Base-by-base conservation (phyloP, 495 filamentous ascomycete species). In the Penicillium fimorum region DNA sequence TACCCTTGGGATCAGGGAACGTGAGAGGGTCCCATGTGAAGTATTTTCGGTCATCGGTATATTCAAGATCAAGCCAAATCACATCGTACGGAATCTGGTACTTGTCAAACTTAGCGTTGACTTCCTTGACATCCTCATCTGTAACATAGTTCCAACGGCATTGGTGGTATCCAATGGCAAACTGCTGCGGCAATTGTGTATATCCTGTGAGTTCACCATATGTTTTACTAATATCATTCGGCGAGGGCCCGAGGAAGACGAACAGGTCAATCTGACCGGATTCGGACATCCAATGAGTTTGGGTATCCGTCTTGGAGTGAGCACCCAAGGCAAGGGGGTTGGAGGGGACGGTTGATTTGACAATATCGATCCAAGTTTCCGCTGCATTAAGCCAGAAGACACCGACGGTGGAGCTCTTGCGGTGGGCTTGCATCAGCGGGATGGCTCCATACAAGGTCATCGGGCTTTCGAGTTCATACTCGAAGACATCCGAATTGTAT, bases 301-400 rank as follows among this genome's bases (percentile, higher is more conserved):
- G 82, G 1, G 92, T 97, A 60, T 83, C 84, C 5, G 78, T 88
- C 62, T 84, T 89, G 13, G 81, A 74, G 44, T 79, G 78, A 50
- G 82, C 76, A 11, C 91, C 89, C 46, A 97, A 79, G 29, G 85
- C 79, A 27, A 95, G 78, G 1, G 90, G 90, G 61, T 96, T 97
- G 56, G 77, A 79, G 29, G 84, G 80, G 30, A 81, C 79, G 63
- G 87, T 90, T n/a, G 78, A 69, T 72, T 97, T 97, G 64, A 87
- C 83, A 58, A 98, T 87, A 71, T 98, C 94, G 50, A 98, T 75
- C 94, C 94, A 98, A 4, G 92, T 97, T 72, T 98, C 94, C 3
- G 94, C 94, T 41, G 91, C 90, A 69, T 97, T 97, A 47, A 98
- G 81, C 94, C 94, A 98, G 73, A 98, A 96, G n/a, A 98, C 88